A percentile compares a stretch with the other conserved stretches of the same genome.
These are phyloP conservation scores for Paramecium primaurelia DNA, from an alignment of 73 alveolate genomes.

Conservation along the genomic window DNA sequence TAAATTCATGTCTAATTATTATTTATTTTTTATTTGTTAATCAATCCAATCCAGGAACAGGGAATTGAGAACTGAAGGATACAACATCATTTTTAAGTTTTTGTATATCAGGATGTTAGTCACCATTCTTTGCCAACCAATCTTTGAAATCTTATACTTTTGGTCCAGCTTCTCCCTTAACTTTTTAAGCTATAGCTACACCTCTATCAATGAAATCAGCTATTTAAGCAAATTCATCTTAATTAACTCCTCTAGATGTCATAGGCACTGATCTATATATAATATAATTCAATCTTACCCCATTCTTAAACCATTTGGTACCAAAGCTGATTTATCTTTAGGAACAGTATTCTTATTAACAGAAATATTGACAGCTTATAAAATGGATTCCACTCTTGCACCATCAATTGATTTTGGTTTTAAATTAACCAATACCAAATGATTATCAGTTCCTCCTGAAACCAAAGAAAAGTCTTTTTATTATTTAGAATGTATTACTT, in stretches of 20 bases:
- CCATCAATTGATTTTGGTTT: slow-evolving; percentile 87
- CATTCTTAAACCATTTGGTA: slow-evolving; percentile 93
- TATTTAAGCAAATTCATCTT: slow-evolving; percentile 81
- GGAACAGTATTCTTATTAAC: slow-evolving; percentile 92
- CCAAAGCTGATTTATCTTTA: slow-evolving; percentile 87
- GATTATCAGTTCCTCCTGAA: slow-evolving; percentile 97
- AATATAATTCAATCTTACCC: slow-evolving; percentile 55
- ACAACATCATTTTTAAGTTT: slow-evolving; percentile 4
- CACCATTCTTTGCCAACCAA: neutral
- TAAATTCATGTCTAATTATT: neutral
- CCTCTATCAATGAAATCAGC: slow-evolving; percentile 52
- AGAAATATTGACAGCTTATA: slow-evolving; percentile 82
- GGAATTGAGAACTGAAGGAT: neutral
- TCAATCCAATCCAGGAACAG: slow-evolving; percentile 50
- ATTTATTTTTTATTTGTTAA: neutral
- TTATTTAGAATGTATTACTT: slow-evolving; percentile 64
- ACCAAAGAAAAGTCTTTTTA: slow-evolving; percentile 56
- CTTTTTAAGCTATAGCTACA: neutral
- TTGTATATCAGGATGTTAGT: neutral
- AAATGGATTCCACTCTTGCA: slow-evolving; percentile 83
- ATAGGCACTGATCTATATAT: slow-evolving; percentile 77
- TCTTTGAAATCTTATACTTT: slow-evolving; percentile 26
- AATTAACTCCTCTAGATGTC: slow-evolving; percentile 89
- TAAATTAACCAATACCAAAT: slow-evolving; percentile 73
- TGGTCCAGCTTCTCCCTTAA: slow-evolving; percentile 32